A percentile compares a stretch with the other conserved stretches of the same genome.
Conservation (phyloP, 768 basidiomycete genomes). For the Auriculariales sp. region DNA sequence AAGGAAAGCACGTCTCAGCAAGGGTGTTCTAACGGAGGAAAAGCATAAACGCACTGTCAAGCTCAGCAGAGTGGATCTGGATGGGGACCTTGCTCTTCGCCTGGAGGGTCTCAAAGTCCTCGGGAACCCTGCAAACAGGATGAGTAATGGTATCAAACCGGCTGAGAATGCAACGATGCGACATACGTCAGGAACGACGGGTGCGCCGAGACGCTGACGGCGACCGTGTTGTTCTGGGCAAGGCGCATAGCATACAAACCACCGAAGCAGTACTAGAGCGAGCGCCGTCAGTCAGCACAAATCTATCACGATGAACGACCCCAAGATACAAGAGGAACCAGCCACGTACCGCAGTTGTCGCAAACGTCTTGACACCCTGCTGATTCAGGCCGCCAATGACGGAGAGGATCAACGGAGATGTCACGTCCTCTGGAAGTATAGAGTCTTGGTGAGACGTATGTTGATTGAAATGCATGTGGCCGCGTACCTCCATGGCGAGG, state of each 20-base stretch:
- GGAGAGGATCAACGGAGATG: not conserved
- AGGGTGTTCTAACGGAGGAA: not conserved
- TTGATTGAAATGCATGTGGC: not conserved
- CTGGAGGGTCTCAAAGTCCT: not conserved
- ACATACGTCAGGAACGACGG: not conserved
- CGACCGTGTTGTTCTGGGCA: not conserved
- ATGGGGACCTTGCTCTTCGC: not conserved
- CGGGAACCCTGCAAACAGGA: not conserved
- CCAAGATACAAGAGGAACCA: not conserved
- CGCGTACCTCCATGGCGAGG: not conserved
- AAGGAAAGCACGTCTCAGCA: not conserved
- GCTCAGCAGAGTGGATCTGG: conserved; percentile 1
- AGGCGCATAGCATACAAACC: not conserved
- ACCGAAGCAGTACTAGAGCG: not conserved
- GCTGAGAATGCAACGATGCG: not conserved
- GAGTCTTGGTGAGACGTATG: not conserved
- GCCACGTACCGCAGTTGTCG: not conserved
- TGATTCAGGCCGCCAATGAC: not conserved
- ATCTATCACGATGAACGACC: too few relatives aligned
- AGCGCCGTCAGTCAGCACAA: not conserved
- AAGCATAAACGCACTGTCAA: not conserved
- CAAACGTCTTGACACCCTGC: not conserved
- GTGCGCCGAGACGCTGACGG: not conserved
- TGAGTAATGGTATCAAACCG: not conserved
- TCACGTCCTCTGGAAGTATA: not conserved